Conservation (phyloP, 2,329 filamentous ascomycete genomes). For the Fusarium vanettenii region DNA sequence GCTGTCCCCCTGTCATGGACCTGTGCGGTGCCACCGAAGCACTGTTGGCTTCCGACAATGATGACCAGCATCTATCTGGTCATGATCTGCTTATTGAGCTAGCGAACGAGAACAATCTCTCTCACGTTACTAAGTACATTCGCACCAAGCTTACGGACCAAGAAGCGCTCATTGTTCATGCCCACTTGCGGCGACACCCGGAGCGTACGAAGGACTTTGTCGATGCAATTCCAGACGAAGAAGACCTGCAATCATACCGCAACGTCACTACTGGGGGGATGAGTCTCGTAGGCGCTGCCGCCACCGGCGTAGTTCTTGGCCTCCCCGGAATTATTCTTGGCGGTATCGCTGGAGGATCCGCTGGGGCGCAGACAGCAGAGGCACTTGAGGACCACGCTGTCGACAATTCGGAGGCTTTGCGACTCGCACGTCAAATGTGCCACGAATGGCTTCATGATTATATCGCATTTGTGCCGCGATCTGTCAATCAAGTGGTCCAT, state of each 20-base stretch:
- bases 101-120: neutral
- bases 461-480: neutral
- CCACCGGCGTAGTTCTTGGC: too few relatives aligned
- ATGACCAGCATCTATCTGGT: neutral
- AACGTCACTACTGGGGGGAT: too few relatives aligned
- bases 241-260: too few relatives aligned
- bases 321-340: too few relatives aligned
- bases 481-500: neutral
- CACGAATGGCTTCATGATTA: neutral
- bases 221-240: neutral
- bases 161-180: neutral
- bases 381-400: neutral
- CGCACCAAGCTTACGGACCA: neutral
- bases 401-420: neutral
- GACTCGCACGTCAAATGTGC: neutral
- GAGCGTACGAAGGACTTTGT: neutral
- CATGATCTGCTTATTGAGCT: neutral
- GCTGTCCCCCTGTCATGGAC: neutral
- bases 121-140: neutral
- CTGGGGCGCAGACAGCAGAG: too few relatives aligned
- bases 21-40: neutral
- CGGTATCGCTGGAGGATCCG: too few relatives aligned
- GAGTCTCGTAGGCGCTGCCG: too few relatives aligned
- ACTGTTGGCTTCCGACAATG: neutral
- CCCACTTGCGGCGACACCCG: neutral